Base-by-base conservation (phyloP, 768 basidiomycete genomes). In the Saitozyma podzolica region DNA sequence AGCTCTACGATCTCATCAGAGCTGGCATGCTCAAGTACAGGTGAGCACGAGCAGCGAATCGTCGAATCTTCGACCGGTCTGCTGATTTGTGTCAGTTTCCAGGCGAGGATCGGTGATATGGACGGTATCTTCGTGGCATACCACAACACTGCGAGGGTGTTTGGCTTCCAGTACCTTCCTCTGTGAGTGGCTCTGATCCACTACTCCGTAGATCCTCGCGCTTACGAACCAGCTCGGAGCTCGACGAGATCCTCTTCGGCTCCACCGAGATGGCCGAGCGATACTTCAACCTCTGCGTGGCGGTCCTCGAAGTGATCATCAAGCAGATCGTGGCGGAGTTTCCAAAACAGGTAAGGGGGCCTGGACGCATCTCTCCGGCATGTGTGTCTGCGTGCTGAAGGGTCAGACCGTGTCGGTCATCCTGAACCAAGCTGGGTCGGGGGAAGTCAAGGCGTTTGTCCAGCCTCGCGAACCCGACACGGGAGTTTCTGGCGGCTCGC, bases 71-170 rank as follows among this genome's bases (percentile, higher is more conserved):
- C 29, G 29, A 29, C 29, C 29, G 29, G 29, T 20, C 45, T 48
- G 49, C 47, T 61, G 16, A 40, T 0, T 48, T n/a, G 29, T 29
- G 63, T 13, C 65, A 92, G 91, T 66, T 89, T 98, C 82, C 95
- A 99, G 83, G 94, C 86, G 2, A 88, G 95, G 6, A 98, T 99
- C 64, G 95, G 95, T 9, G 87, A 88, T 74, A 98, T 98, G 95
- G 93, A 96, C 73, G 95, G 95, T 14, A 88, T 97, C 8, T 79
- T 81, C 52, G 61, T 80, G 50, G 81, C 81, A 0, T 82, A 81
- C 66, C 82, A 82, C 70, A 96, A 95, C 65, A 94, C 91, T 0
- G 85, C 86, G 8, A 84, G 85, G 16, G 85, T 96, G 54, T 92
- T 92, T 70, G 95, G 95, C 0, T 97, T 97, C 82, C 92, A 97